A percentile compares a stretch with the other conserved stretches of the same genome.
These are phyloP conservation scores for Musa itinerans DNA, from an alignment of 176 grass and related monocot species.

Conservation along the genomic window DNA sequence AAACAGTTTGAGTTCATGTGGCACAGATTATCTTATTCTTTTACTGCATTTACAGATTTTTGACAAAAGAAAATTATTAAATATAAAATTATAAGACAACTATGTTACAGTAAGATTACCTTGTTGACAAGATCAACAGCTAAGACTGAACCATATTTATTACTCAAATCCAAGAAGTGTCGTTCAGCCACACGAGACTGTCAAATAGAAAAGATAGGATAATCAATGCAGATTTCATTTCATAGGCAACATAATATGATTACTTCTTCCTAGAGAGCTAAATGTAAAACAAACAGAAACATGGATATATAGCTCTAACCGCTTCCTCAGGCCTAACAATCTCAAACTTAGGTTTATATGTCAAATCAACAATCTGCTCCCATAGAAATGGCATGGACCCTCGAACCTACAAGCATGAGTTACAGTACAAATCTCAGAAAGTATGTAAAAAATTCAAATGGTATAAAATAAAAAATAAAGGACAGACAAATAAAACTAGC, in stretches of 20 bases:
- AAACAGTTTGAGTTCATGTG: neutral
- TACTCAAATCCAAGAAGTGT: conserved; percentile 72
- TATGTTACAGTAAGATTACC: conserved; percentile 32
- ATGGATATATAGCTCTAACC: conserved; percentile 21
- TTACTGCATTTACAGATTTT: neutral
- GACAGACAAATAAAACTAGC: neutral
- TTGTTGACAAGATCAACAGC: conserved; percentile 93
- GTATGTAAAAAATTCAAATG: neutral
- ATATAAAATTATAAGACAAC: neutral
- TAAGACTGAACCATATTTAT: conserved; percentile 84
- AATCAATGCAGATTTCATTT: conserved; percentile 6
- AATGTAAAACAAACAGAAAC: neutral
- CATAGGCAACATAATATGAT: conserved; percentile 8
- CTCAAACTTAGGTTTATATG: conserved; percentile 85
- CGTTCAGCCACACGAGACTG: conserved; percentile 74
- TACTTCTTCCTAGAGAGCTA: neutral
- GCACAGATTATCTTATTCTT: neutral
- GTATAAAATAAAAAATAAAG: conserved; percentile 2
- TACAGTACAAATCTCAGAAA: conserved; percentile 9
- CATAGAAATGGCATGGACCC: conserved; percentile 93
- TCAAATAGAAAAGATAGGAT: conserved; percentile 16
- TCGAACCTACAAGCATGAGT: conserved; percentile 53
- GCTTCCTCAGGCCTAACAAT: conserved; percentile 78
- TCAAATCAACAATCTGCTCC: conserved; percentile 99
- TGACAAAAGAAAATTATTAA: neutral